Conservation (phyloP, 768 basidiomycete species). For the Pleurotus tuber-regium region DNA sequence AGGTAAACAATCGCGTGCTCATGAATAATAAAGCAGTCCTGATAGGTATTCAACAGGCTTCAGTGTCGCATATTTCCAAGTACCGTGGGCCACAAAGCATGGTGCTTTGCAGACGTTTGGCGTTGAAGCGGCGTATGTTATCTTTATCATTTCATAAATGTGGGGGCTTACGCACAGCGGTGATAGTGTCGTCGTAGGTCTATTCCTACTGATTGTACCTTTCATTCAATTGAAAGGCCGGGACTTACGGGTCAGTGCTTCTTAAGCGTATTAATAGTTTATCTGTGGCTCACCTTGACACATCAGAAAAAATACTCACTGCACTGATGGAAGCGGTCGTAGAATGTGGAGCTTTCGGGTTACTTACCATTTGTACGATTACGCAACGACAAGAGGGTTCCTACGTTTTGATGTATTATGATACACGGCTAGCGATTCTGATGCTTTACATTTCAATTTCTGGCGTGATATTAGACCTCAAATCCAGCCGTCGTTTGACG, state of each 20-base stretch:
- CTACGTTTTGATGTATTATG: too few species aligned
- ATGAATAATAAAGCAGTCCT: not conserved
- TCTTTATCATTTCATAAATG: not conserved
- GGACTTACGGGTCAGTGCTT: conserved; percentile 37
- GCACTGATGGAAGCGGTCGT: too few species aligned
- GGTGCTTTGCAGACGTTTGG: conserved; percentile 57
- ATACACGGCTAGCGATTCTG: too few species aligned
- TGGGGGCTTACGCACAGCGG: not conserved
- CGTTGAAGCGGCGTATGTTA: conserved; percentile 48
- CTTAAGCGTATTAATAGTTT: not conserved
- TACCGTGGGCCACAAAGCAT: conserved; percentile 49
- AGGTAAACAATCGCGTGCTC: conserved; percentile 21
- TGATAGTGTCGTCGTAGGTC: conserved; percentile 40
- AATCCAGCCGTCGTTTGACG: not conserved
- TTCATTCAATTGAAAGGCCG: conserved; percentile 44
- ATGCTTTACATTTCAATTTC: conserved; percentile 2
- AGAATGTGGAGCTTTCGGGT: too few species aligned
- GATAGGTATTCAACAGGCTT: conserved; percentile 28
- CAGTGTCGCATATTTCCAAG: conserved; percentile 57
- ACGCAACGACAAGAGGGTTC: too few species aligned
- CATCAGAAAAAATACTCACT: conserved; percentile 6
- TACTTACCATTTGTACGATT: too few species aligned
- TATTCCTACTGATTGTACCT: conserved; percentile 51
- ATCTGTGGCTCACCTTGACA: too few species aligned
- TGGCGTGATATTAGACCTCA: not conserved